A percentile compares a stretch with the other conserved stretches of the same genome.
These are phyloP conservation scores for Chrysanthemum makinoi DNA, from an alignment of 129 eudicot genomes.

Conservation along the genomic window DNA sequence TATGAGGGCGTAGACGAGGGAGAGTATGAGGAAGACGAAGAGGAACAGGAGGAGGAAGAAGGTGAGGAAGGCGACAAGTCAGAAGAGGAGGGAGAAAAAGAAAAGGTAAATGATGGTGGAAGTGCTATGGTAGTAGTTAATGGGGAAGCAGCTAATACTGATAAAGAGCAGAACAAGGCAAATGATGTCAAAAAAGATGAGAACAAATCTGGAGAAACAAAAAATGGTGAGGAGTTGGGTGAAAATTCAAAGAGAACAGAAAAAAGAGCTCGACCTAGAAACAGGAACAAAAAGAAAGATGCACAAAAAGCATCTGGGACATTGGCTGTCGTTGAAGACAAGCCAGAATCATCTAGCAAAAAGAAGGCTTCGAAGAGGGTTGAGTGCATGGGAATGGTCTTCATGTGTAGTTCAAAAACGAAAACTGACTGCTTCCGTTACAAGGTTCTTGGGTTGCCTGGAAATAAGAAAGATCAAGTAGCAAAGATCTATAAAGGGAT, in stretches of 20 bases:
- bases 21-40: slow-evolving; percentile 16
- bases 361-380: slow-evolving; percentile 46
- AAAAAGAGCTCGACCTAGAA: slow-evolving; percentile 31
- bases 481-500: slow-evolving; percentile 84
- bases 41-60: slow-evolving; percentile 27
- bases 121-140: slow-evolving; percentile 21
- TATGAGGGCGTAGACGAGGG: slow-evolving; percentile 10
- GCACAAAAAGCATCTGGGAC: slow-evolving; percentile 13
- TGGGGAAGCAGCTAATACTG: slow-evolving; percentile 20
- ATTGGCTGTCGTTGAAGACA: slow-evolving; percentile 26
- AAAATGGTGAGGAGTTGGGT: slow-evolving; percentile 29
- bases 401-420: slow-evolving; percentile 94
- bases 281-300: slow-evolving; percentile 32
- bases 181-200: slow-evolving; percentile 10
- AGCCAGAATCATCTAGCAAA: slow-evolving; percentile 42
- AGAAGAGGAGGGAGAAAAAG: slow-evolving; percentile 18
- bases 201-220: slow-evolving; percentile 22
- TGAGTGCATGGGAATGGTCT: slow-evolving; percentile 90
- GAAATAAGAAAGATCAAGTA: slow-evolving; percentile 68
- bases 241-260: slow-evolving; percentile 28
- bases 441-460: slow-evolving; percentile 86
- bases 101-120: slow-evolving; percentile 8
- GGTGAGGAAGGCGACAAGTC: not conserved
- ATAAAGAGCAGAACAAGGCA: slow-evolving; percentile 18
- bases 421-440: slow-evolving; percentile 82